Evolutionary conservation across 2,329 filamentous ascomycete genomes (phyloP), one percentile per base, ranked within the genome.

Genomic region (Alternaria angustiovoidea): DNA sequence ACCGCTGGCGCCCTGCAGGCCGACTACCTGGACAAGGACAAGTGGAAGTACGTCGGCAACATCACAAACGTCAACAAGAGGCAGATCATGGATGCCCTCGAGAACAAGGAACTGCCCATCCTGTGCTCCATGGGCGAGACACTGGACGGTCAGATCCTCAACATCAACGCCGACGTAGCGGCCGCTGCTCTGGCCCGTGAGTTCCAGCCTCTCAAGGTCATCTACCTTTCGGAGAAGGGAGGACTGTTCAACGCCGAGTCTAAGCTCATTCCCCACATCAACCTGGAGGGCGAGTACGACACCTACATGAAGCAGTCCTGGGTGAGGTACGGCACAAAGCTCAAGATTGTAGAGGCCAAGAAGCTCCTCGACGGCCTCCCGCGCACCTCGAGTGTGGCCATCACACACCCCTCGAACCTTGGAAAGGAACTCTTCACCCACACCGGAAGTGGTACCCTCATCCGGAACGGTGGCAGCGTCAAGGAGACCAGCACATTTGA

Each of bases 301-400:
- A 86, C 92, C 75, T 86, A 97, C 74, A 97, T 98, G 93, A 86
- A 88, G 58, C 93, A 97, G 81, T 88, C 91, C 70, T 99, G 94
- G 95, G 95, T 96, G 79, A 89, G 92, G 75, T 96, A 95, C 77
- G 95, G 95, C 64, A 98, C 94, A 38, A 88, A 94, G 64, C 86
- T 98, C 66, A 99, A 99, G 89, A 98, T 99, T 80, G 92, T 91
- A 82, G 93, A 99, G 82, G 96, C 96, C 82, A 96, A 97, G 85
- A 93, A 96, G 60, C 86, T 99, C 28, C 83, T 99, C 53, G 92
- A 93, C 70, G 90, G 91, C 51, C 87, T 99, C 18, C 95, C 95
- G 52, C 90, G 92, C 71, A 94, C 92, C 57, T 97, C 94, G 18
- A 96, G 92, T 71, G 94, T 99, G 51, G 95, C 95, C 63, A 98